A percentile compares a stretch with the other conserved stretches of the same genome.
Evolutionary conservation across 2,329 filamentous ascomycete genomes (phyloP).

Genomic region (Fusarium heterosporum): DNA sequence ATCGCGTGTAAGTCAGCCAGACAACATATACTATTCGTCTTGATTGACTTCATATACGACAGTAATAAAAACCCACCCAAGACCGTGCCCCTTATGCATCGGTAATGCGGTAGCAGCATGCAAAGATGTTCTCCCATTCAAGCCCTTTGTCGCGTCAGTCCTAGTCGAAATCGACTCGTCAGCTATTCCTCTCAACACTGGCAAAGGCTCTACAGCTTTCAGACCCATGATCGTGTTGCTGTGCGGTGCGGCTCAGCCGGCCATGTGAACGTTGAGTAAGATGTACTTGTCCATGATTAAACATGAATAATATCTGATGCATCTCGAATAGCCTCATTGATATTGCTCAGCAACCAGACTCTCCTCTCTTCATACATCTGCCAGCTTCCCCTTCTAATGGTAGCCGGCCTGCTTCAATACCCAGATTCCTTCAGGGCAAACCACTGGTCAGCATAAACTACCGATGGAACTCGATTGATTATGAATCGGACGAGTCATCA

Average conservation of each 20-base stretch:
- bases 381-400: conserved; percentile 59
- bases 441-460: conserved; percentile 70
- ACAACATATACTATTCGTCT: too few species aligned
- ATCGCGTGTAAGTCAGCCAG: conserved; percentile 19
- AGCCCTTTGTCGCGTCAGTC: conserved; percentile 19
- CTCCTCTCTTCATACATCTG: conserved; percentile 66
- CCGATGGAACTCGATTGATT: conserved; percentile 60
- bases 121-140: conserved; percentile 37
- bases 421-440: conserved; percentile 56
- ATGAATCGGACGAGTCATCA: conserved; percentile 33
- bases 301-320: conserved; percentile 30
- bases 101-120: conserved; percentile 42
- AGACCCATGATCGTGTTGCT: conserved; percentile 55
- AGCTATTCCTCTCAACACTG: background rate
- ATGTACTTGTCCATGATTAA: background rate
- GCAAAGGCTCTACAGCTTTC: conserved; percentile 39
- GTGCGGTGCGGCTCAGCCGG: conserved; percentile 64
- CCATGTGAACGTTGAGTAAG: conserved; percentile 63
- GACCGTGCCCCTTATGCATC: background rate
- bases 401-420: conserved; percentile 48
- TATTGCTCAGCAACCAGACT: conserved; percentile 50
- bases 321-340: conserved; percentile 61
- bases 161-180: conserved; percentile 26
- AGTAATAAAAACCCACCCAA: background rate
- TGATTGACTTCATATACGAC: background rate